Evolutionary conservation across 2,329 filamentous ascomycete genomes (phyloP).

Genomic region (Fusarium sp.): DNA sequence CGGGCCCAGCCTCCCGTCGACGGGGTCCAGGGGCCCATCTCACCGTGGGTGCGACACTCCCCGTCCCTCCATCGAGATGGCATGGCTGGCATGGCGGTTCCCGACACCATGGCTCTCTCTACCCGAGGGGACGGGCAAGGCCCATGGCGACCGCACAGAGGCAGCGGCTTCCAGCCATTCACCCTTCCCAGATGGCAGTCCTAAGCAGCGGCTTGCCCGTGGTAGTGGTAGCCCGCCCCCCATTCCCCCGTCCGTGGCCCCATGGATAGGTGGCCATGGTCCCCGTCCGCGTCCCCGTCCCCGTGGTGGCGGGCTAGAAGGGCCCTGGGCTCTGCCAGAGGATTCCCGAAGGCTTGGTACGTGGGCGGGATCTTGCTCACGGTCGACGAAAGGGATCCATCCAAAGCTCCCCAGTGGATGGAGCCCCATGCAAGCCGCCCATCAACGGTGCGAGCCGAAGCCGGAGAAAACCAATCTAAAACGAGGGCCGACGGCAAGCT

Average conservation of each 20-base stretch:
- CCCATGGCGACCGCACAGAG: slow-evolving; percentile 8
- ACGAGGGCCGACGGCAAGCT: slow-evolving; percentile 46
- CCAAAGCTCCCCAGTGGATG: slow-evolving; percentile 37
- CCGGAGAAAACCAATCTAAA: slow-evolving; percentile 50
- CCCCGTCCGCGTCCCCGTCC: neutral
- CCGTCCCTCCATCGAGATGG: slow-evolving; percentile 7
- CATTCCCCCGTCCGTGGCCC: slow-evolving; percentile 15
- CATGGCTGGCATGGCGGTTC: slow-evolving; percentile 20
- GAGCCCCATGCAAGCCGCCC: slow-evolving; percentile 46
- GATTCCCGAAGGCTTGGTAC: slow-evolving; percentile 47
- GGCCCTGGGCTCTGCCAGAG: slow-evolving; percentile 28
- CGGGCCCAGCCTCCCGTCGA: slow-evolving; percentile 32
- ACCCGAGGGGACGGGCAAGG: slow-evolving; percentile 28
- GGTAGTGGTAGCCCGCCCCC: slow-evolving; percentile 19
- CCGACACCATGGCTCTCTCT: slow-evolving; percentile 32
- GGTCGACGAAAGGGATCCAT: slow-evolving; percentile 41
- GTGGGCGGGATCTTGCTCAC: slow-evolving; percentile 44
- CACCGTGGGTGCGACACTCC: neutral
- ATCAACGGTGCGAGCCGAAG: slow-evolving; percentile 54
- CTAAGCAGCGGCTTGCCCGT: neutral
- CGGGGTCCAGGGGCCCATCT: slow-evolving; percentile 30
- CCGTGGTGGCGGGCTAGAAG: slow-evolving; percentile 33
- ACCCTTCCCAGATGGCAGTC: slow-evolving; percentile 8
- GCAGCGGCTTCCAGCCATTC: slow-evolving; percentile 9
- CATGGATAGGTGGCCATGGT: slow-evolving; percentile 8